These are phyloP conservation scores for Artemisia argyi DNA, from an alignment of 129 eudicot species.

Conservation along the genomic window DNA sequence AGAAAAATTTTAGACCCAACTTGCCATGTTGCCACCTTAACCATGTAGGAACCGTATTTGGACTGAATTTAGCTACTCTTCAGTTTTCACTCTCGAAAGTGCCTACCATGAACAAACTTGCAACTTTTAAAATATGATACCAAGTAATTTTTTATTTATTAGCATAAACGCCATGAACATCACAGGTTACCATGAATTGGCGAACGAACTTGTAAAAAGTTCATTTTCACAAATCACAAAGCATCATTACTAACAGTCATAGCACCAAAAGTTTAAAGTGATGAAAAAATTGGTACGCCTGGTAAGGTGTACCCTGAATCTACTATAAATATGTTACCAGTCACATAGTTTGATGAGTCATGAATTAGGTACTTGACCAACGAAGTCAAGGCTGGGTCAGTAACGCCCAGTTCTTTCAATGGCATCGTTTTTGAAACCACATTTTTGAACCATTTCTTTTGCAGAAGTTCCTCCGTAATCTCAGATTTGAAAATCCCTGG, in stretches of 20 bases:
- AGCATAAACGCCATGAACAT: too few species aligned
- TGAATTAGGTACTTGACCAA: conserved; percentile 55
- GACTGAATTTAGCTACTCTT: too few species aligned
- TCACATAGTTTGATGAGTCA: conserved; percentile 56
- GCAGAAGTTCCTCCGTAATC: conserved; percentile 62
- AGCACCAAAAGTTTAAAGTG: conserved; percentile 40
- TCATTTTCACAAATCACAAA: too few species aligned
- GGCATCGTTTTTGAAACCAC: conserved; percentile 56
- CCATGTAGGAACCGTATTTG: too few species aligned
- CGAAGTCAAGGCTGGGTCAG: conserved; percentile 72
- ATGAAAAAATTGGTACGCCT: conserved; percentile 81
- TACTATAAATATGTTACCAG: conserved; percentile 67
- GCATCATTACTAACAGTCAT: background rate
- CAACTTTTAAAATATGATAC: too few species aligned
- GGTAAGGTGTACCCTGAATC: conserved; percentile 78
- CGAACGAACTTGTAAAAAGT: too few species aligned
- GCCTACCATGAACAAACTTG: too few species aligned
- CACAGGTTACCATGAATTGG: too few species aligned
- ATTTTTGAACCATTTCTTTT: conserved; percentile 59
- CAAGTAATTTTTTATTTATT: too few species aligned
- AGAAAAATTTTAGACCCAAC: too few species aligned
- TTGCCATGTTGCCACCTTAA: too few species aligned
- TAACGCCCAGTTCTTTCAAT: conserved; percentile 41
- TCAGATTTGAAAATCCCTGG: conserved; percentile 77
- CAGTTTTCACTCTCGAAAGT: too few species aligned